Percentiles rank a stretch among this genome's conserved stretches.
phyloP scores from a whole-genome alignment of 2,329 filamentous ascomycete species.

The Parastagonospora avenae region DNA sequence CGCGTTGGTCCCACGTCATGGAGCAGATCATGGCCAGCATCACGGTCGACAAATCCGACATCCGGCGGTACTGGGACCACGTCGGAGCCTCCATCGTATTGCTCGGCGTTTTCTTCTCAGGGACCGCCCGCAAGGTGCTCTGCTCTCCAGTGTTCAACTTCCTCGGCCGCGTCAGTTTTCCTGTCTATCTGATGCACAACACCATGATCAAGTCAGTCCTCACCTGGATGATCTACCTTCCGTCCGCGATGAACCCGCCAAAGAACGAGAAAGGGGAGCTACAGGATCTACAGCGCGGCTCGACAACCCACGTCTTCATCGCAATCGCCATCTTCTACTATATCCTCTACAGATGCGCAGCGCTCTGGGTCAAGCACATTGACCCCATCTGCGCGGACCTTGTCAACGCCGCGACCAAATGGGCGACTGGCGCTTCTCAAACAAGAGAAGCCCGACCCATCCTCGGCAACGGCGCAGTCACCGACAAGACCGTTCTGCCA shows the following conservation, averaged over 20 bases:
- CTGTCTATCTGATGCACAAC: slow-evolving; percentile 68
- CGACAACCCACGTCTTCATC: slow-evolving; percentile 37
- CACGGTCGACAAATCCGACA: slow-evolving; percentile 55
- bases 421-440: slow-evolving; percentile 38
- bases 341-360: slow-evolving; percentile 39
- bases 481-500: slow-evolving; percentile 26
- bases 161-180: slow-evolving; percentile 68
- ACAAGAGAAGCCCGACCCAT: slow-evolving; percentile 25
- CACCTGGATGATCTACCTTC: slow-evolving; percentile 62
- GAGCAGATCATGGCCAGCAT: slow-evolving; percentile 51
- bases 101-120: slow-evolving; percentile 60
- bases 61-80: slow-evolving; percentile 57
- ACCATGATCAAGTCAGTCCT: slow-evolving; percentile 64
- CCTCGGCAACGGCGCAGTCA: slow-evolving; percentile 18
- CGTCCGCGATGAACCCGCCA: slow-evolving; percentile 45
- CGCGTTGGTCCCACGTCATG: slow-evolving; percentile 60
- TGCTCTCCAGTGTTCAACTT: slow-evolving; percentile 63
- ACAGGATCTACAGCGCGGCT: slow-evolving; percentile 41
- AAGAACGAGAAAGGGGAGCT: slow-evolving; percentile 44
- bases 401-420: slow-evolving; percentile 37
- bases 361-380: slow-evolving; percentile 42
- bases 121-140: slow-evolving; percentile 57
- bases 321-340: slow-evolving; percentile 45
- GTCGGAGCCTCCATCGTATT: slow-evolving; percentile 57
- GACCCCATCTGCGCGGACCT: slow-evolving; percentile 43